Evolutionary conservation across 257 asterid species (phyloP).

Genomic region (Sherardia arvensis): DNA sequence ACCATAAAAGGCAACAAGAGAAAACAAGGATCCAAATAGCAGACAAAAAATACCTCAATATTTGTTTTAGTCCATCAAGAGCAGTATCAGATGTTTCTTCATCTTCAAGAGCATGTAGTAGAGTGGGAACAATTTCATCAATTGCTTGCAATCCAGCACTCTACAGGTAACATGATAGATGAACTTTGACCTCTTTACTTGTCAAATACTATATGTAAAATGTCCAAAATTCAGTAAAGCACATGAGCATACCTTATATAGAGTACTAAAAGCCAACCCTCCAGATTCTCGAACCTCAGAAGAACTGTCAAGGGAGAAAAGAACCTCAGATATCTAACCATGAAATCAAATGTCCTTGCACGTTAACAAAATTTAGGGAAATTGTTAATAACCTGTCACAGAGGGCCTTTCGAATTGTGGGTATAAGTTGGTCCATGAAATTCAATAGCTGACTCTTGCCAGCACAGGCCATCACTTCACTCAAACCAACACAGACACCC

Average conservation of each 20-base stretch:
- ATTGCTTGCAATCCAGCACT: constrained; percentile 99
- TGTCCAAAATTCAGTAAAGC: not conserved
- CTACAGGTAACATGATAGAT: constrained; percentile 23
- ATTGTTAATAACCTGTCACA: constrained; percentile 69
- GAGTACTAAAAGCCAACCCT: constrained; percentile 91
- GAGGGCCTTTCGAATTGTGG: constrained; percentile 91
- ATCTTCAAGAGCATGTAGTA: constrained; percentile 91
- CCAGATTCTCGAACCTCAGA: constrained; percentile 96
- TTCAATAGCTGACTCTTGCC: constrained; percentile 87
- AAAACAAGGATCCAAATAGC: not conserved
- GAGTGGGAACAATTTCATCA: constrained; percentile 97
- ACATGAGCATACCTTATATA: constrained; percentile 69
- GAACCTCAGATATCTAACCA: not conserved
- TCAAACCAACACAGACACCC: constrained; percentile 98
- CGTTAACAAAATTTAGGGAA: constrained; percentile 14
- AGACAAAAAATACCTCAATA: constrained; percentile 46
- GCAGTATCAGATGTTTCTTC: constrained; percentile 87
- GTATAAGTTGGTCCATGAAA: constrained; percentile 86
- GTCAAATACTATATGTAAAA: not conserved
- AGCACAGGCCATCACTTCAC: constrained; percentile 98
- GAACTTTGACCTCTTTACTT: not conserved
- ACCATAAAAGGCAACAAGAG: not conserved
- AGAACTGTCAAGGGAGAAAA: constrained; percentile 31
- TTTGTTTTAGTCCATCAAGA: constrained; percentile 96
- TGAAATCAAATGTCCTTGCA: not conserved